Percentiles rank a stretch among this genome's conserved stretches.
Evolutionary conservation across 2,329 filamentous ascomycete species (phyloP).

Genomic region (Thielaviopsis musarum): DNA sequence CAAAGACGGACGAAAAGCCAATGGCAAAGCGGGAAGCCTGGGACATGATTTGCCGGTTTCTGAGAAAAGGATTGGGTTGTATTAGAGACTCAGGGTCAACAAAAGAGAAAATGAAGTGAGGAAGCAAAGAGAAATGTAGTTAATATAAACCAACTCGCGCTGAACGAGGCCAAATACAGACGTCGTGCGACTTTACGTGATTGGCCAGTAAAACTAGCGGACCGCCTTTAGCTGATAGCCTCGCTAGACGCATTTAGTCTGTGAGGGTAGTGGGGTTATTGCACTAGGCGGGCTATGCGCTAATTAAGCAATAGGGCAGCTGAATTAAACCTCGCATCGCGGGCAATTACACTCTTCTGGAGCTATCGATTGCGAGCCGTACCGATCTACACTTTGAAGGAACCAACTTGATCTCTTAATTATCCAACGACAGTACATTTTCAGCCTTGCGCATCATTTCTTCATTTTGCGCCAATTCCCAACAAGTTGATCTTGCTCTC

Average conservation of each 20-base stretch:
- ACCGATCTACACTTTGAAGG: neutral
- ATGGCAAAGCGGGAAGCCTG: conserved; percentile 78
- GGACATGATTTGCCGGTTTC: conserved; percentile 46
- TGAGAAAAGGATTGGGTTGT: neutral
- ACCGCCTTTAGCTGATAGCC: neutral
- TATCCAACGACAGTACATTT: neutral
- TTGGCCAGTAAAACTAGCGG: neutral
- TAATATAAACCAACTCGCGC: neutral
- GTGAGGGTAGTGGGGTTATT: neutral
- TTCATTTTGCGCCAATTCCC: neutral
- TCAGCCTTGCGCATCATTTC: neutral
- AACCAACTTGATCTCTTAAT: neutral
- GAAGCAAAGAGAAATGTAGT: neutral
- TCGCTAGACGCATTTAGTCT: neutral
- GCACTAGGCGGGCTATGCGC: neutral
- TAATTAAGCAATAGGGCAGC: neutral
- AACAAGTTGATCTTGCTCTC: neutral
- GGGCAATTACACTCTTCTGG: neutral
- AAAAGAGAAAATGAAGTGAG: neutral
- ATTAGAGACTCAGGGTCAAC: neutral
- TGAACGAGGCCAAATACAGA: neutral
- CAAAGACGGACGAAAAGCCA: conserved; percentile 56
- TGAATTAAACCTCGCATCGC: neutral
- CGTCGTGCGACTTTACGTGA: neutral
- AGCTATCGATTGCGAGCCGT: neutral